Evolutionary conservation across 2,329 filamentous ascomycete genomes (phyloP).

Genomic region (Hypoxylon sp.): DNA sequence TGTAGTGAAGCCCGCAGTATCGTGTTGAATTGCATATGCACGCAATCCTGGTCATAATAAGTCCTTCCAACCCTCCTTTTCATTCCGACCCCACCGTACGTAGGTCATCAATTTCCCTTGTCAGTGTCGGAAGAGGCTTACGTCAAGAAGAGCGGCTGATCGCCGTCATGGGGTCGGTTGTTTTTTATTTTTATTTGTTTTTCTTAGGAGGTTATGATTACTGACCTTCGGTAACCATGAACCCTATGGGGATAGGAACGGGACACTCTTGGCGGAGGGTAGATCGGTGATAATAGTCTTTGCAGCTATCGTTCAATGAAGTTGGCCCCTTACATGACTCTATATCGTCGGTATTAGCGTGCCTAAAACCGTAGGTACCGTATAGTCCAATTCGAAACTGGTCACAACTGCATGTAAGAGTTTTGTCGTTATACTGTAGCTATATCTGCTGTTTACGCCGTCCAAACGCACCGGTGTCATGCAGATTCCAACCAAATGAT

Average conservation of each 20-base stretch:
- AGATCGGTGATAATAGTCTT: slow-evolving; percentile 38
- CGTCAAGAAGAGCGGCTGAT: slow-evolving; percentile 44
- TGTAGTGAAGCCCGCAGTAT: slow-evolving; percentile 21
- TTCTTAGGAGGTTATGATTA: slow-evolving; percentile 13
- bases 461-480: background rate
- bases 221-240: slow-evolving; percentile 11
- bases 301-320: slow-evolving; percentile 38
- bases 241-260: slow-evolving; percentile 8
- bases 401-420: background rate
- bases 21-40: slow-evolving; percentile 33
- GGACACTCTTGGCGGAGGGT: slow-evolving; percentile 31
- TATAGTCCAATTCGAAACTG: background rate
- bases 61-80: slow-evolving; percentile 11
- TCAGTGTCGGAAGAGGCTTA: slow-evolving; percentile 41
- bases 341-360: slow-evolving; percentile 24
- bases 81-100: slow-evolving; percentile 35
- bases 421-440: background rate
- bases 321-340: slow-evolving; percentile 39
- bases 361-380: slow-evolving; percentile 6
- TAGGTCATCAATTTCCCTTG: slow-evolving; percentile 43
- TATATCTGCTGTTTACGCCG: slow-evolving; percentile 1
- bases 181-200: slow-evolving; percentile 25
- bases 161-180: slow-evolving; percentile 35
- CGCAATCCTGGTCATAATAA: slow-evolving; percentile 17
- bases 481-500: background rate